Evolutionary conservation across 1,139 yeast genomes (phyloP), one percentile per base, ranked within the genome.

Genomic region (Candida smagusa): DNA sequence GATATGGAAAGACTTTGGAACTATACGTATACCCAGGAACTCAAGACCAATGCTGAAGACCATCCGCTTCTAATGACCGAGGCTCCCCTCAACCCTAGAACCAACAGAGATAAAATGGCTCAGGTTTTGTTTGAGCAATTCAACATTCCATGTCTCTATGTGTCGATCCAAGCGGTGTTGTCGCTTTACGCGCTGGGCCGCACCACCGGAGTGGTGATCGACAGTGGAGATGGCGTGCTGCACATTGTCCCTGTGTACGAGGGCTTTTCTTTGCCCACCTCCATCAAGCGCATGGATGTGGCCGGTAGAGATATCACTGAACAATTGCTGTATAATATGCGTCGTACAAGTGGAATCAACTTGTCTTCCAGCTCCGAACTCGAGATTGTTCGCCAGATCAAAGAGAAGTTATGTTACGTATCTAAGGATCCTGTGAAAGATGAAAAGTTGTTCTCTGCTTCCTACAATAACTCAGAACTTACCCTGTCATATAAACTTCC

Each of bases 221-320:
- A 90, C 56, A 77, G 85, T 28, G 97, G 97, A 3, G 97, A 90
- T 56, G 97, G 97, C 3, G 95, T 88, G 19, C 77, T 85, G 32
- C 92, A 86, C 54, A 74, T 87, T 7, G 95, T 88, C 1, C 96
- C 97, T 0, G 88, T 92, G 0, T 90, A 77, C 58, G 92, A 88
- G 43, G 97, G 97, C 4, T 89, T 87, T 58, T 72, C 92, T 6
- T 59, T 90, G 22, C 81, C 90, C 0, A 72, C 82, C 2, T 81
- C 94, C 2, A 79, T 87, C 12, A 77, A 78, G 55, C 63, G 97
- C 41, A 72, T 84, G 49, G 95, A 89, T 54, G 61, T 88, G 22
- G 97, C 95, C 0, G 97, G 97, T 0, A 61, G 95, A 36, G 96
- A 89, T 51, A 74, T 90, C 9, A 87, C 97, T 0, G 84, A 81